These are phyloP conservation scores for Vitis rupestris DNA, from an alignment of 164 flowering plant genomes.

Conservation along the genomic window DNA sequence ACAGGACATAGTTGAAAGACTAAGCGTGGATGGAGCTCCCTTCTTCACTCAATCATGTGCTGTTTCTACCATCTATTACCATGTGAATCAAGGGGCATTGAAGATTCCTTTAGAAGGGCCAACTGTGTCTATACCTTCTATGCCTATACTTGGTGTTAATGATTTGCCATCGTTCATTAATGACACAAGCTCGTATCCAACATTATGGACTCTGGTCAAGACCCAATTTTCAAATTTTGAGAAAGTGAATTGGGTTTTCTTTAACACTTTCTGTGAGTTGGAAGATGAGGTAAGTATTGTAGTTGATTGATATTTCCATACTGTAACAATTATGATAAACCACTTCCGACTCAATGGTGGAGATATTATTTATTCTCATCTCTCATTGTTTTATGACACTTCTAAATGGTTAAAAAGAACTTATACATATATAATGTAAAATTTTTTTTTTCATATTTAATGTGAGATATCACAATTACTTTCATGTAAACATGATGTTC, in stretches of 20 bases:
- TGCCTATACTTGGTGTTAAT: constrained; percentile 25
- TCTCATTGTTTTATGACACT: too few species aligned
- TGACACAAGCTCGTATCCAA: constrained; percentile 12
- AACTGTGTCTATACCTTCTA: constrained; percentile 17
- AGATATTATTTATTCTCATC: too few species aligned
- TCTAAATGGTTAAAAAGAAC: too few species aligned
- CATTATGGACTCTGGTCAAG: neutral
- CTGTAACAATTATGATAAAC: too few species aligned
- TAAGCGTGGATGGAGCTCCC: constrained; percentile 37
- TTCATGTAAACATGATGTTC: too few species aligned
- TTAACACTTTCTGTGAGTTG: constrained; percentile 20
- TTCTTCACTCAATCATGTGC: constrained; percentile 51
- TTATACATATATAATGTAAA: too few species aligned
- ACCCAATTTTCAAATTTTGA: constrained; percentile 24
- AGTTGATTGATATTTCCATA: too few species aligned
- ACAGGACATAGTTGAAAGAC: constrained; percentile 27
- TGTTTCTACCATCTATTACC: constrained; percentile 29
- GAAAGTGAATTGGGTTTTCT: constrained; percentile 15
- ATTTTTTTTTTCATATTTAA: too few species aligned
- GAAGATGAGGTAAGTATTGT: constrained; percentile 19
- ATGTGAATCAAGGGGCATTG: constrained; percentile 10
- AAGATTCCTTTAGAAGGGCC: constrained; percentile 11
- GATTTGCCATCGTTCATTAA: constrained; percentile 45
- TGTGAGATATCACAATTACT: too few species aligned
- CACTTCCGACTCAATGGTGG: accelerated